These are phyloP conservation scores for Fusarium sp. DNA, from an alignment of 2,329 filamentous ascomycete genomes.

Conservation along the genomic window DNA sequence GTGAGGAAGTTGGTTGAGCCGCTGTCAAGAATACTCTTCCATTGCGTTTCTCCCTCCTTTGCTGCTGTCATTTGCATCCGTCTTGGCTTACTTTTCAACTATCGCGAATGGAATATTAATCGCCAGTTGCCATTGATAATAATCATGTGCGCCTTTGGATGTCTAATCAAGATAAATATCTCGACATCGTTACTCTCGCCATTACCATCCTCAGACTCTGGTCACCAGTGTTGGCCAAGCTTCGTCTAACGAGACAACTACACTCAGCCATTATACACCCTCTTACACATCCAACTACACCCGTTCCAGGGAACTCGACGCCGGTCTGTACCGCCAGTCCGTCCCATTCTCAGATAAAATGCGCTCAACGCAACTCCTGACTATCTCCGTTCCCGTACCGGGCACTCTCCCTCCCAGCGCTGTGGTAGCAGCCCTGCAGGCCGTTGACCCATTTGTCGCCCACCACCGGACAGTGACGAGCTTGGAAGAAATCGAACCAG, in stretches of 20 bases:
- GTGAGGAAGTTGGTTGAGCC: background rate
- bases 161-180: conserved; percentile 31
- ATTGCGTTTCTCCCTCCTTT: conserved; percentile 1
- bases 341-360: conserved; percentile 42
- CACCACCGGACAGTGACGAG: conserved; percentile 56
- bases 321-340: conserved; percentile 1
- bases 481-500: conserved; percentile 54
- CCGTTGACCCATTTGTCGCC: conserved; percentile 58
- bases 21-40: background rate
- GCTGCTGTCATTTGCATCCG: background rate
- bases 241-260: conserved; percentile 8
- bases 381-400: conserved; percentile 60
- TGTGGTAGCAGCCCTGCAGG: conserved; percentile 57
- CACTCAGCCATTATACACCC: background rate
- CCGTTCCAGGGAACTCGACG: background rate
- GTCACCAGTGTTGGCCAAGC: conserved; percentile 4
- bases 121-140: conserved; percentile 29
- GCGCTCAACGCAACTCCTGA: conserved; percentile 52
- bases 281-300: background rate
- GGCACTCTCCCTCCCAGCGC: conserved; percentile 53
- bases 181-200: conserved; percentile 18
- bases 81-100: conserved; percentile 6
- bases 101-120: conserved; percentile 6
- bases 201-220: conserved; percentile 13
- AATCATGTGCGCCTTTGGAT: conserved; percentile 42